Evolutionary conservation across 1,284 basidiomycete species (phyloP).

Genomic region (Sporisorium iseilematis-ciliati): DNA sequence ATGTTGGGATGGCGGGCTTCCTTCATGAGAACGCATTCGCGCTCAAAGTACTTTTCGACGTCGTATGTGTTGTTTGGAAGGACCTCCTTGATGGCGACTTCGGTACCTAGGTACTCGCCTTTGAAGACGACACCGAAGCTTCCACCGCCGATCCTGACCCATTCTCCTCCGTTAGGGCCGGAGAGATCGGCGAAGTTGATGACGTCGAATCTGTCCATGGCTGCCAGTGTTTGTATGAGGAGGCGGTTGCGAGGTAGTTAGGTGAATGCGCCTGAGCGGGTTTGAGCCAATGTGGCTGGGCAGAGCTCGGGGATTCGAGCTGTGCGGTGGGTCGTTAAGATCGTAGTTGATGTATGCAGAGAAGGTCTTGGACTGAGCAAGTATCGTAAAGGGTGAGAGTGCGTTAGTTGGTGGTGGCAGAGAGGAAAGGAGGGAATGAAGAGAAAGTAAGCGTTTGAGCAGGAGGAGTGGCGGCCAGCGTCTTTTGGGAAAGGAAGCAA

Average conservation of each 20-base stretch:
- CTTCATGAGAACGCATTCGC: slow-evolving; percentile 97
- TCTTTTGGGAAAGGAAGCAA: slow-evolving; percentile 9
- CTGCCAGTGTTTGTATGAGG: neutral
- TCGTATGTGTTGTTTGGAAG: slow-evolving; percentile 89
- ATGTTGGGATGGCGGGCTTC: slow-evolving; percentile 91
- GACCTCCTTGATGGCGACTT: slow-evolving; percentile 96
- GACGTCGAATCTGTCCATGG: slow-evolving; percentile 65
- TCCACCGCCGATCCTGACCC: slow-evolving; percentile 63
- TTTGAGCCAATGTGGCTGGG: neutral
- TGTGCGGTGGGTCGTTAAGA: neutral
- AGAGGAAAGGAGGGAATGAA: neutral
- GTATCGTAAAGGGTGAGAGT: neutral
- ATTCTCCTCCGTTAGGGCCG: slow-evolving; percentile 60
- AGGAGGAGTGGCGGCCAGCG: slow-evolving; percentile 20
- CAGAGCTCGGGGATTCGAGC: neutral
- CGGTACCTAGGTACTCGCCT: slow-evolving; percentile 92
- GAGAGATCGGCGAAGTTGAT: slow-evolving; percentile 65
- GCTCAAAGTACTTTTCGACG: slow-evolving; percentile 94
- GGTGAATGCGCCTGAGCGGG: neutral
- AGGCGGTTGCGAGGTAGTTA: neutral
- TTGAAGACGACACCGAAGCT: slow-evolving; percentile 65
- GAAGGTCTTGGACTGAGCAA: neutral
- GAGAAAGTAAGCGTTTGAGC: slow-evolving; percentile 6
- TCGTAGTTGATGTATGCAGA: slow-evolving; percentile 4
- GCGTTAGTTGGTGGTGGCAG: neutral